phyloP scores from a whole-genome alignment of 371 early-diverging fungal genomes.

The Amoeboaphelidium occidentale region DNA sequence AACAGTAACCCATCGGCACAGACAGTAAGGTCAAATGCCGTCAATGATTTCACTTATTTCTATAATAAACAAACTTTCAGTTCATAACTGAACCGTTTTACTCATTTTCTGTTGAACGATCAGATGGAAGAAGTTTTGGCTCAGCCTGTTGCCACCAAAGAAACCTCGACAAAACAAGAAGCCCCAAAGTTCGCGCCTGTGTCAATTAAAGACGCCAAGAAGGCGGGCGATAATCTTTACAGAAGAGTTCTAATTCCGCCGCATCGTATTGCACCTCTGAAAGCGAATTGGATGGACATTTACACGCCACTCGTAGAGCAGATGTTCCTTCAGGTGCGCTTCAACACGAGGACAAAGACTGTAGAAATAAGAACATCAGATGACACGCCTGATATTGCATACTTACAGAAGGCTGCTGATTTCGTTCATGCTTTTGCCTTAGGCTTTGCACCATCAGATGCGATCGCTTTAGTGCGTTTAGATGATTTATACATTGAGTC shows the following conservation, averaged over 20 bases:
- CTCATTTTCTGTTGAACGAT: too few relatives aligned
- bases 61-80: too few relatives aligned
- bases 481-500: slow-evolving; percentile 87
- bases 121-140: too few relatives aligned
- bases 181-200: too few relatives aligned
- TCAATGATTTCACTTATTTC: too few relatives aligned
- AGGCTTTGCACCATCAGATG: slow-evolving; percentile 77
- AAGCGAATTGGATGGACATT: slow-evolving; percentile 89
- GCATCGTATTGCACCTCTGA: slow-evolving; percentile 73
- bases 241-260: slow-evolving; percentile 77
- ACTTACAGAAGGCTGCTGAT: slow-evolving; percentile 74
- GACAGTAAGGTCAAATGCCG: too few relatives aligned
- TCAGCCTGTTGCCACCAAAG: too few relatives aligned
- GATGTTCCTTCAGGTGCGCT: slow-evolving; percentile 84
- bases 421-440: slow-evolving; percentile 77
- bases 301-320: slow-evolving; percentile 97
- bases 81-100: too few relatives aligned
- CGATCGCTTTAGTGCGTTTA: slow-evolving; percentile 73
- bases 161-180: too few relatives aligned
- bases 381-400: slow-evolving; percentile 47
- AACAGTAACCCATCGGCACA: too few relatives aligned
- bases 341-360: slow-evolving; percentile 64
- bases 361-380: slow-evolving; percentile 72
- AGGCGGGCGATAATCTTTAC: background rate
- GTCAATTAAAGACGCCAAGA: too few relatives aligned